These are phyloP conservation scores for Mycena haematopus DNA, from an alignment of 768 basidiomycete species.

Conservation along the genomic window DNA sequence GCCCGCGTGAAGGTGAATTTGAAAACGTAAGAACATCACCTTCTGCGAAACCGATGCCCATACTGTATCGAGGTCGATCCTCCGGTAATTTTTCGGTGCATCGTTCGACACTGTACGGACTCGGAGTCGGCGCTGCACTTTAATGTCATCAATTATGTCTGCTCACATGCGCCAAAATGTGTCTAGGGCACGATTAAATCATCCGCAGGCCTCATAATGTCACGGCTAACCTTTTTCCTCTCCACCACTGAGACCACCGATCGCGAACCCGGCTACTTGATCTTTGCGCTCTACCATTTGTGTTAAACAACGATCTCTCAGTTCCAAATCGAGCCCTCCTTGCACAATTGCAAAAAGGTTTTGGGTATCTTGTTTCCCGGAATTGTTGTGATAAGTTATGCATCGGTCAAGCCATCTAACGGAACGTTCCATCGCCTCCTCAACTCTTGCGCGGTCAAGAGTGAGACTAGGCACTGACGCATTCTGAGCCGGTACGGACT, in stretches of 20 bases:
- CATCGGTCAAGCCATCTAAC: conserved; percentile 92
- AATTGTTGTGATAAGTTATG: conserved; percentile 73
- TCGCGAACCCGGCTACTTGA: conserved; percentile 84
- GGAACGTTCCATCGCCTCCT: conserved; percentile 88
- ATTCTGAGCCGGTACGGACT: not conserved
- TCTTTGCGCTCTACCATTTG: conserved; percentile 82
- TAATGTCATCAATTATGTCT: conserved; percentile 2
- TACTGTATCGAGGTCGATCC: conserved; percentile 73
- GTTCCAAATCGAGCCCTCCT: conserved; percentile 75
- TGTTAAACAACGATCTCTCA: conserved; percentile 79
- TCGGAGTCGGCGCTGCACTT: conserved; percentile 1
- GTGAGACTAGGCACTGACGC: conserved; percentile 78
- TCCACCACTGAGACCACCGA: conserved; percentile 79
- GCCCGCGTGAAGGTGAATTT: not conserved
- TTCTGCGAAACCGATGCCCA: conserved; percentile 89
- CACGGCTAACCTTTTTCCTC: conserved; percentile 79
- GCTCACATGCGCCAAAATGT: conserved; percentile 85
- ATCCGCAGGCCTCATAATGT: not conserved
- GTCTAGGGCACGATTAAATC: conserved; percentile 50
- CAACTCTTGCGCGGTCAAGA: conserved; percentile 73
- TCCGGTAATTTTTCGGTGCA: conserved; percentile 80
- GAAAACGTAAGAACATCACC: conserved; percentile 49
- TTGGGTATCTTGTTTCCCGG: conserved; percentile 69
- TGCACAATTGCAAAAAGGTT: conserved; percentile 94
- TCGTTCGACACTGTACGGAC: conserved; percentile 68